Base-by-base conservation (phyloP, 306 rosid genomes). In the Sechiopsis laciniata region DNA sequence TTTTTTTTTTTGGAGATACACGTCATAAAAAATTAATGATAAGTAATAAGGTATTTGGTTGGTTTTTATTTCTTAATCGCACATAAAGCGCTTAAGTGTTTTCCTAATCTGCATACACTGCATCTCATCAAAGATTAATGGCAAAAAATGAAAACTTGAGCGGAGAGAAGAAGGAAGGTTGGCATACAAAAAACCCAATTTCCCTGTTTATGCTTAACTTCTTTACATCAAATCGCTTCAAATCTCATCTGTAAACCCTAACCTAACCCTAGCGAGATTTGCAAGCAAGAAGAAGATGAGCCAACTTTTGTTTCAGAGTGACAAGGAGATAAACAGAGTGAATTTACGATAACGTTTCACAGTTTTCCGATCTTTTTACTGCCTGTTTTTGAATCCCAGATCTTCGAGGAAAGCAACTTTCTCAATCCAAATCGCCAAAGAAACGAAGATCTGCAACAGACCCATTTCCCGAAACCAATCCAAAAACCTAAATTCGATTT, bases 361-460 rank as follows among this genome's bases (percentile, higher is more conserved):
- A 26, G 29, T 26, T 26, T 26, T 26, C 29, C 1, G 29, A 26
- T 26, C 29, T 26, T 26, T 1, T 26, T 26, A 26, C 29, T 1
- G 2, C 29, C 29, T 26, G 53, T 70, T 72, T 59, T 54, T 3
- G 29, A 72, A 74, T 19, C 76, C 71, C 87, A 58, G 76, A 78
- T 53, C 68, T 84, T 70, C 72, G 77, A n/a, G 4, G 71, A 67
- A 63, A 63, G 60, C 72, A 4, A 58, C 62, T 32, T 9, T 7
- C n/a, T 51, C 2, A 79, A 24, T 51, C 79, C 63, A 74, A 53
- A 73, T 53, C 55, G 60, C 74, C 66, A 59, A 32, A 70, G 60
- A 67, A 65, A 11, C 72, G 74, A 62, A 90, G 88, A 88, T 91
- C 96, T 78, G 80, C 66, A 20, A 52, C 57, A 70, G 76, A 85